Conservation (phyloP, 1,284 basidiomycete genomes). For the Athelia psychrophila region DNA sequence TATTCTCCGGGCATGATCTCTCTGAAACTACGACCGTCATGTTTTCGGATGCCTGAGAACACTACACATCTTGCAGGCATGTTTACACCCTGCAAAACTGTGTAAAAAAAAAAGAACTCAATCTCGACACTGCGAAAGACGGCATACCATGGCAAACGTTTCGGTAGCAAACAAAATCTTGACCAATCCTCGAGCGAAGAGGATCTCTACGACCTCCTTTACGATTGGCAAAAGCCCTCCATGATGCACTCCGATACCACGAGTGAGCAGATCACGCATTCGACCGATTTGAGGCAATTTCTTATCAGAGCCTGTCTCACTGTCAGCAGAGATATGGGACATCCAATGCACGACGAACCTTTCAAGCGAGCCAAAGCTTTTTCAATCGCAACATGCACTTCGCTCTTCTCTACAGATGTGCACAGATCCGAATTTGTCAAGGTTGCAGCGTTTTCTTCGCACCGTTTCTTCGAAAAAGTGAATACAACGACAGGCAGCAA, state of each 20-base stretch:
- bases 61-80: slow-evolving; percentile 99
- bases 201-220: slow-evolving; percentile 96
- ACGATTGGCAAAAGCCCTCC: slow-evolving; percentile 96
- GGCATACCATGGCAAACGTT: slow-evolving; percentile 94
- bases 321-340: not conserved
- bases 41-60: slow-evolving; percentile 94
- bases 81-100: slow-evolving; percentile 84
- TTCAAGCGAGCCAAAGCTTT: slow-evolving; percentile 89
- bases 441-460: slow-evolving; percentile 94
- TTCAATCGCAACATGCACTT: slow-evolving; percentile 94
- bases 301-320: slow-evolving; percentile 75
- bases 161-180: slow-evolving; percentile 99
- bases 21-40: slow-evolving; percentile 92
- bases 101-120: slow-evolving; percentile 2
- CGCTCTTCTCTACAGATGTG: slow-evolving; percentile 89
- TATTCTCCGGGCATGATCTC: slow-evolving; percentile 91
- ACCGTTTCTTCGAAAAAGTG: slow-evolving; percentile 95
- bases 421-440: slow-evolving; percentile 90
- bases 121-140: not conserved
- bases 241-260: slow-evolving; percentile 97
- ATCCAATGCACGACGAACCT: slow-evolving; percentile 46
- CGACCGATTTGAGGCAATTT: slow-evolving; percentile 93
- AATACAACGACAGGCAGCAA: slow-evolving; percentile 96
- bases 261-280: slow-evolving; percentile 88
- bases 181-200: slow-evolving; percentile 94